Evolutionary conservation across 768 basidiomycete species (phyloP), one percentile per base, ranked within the genome.

Genomic region (Sarcodon sp.): DNA sequence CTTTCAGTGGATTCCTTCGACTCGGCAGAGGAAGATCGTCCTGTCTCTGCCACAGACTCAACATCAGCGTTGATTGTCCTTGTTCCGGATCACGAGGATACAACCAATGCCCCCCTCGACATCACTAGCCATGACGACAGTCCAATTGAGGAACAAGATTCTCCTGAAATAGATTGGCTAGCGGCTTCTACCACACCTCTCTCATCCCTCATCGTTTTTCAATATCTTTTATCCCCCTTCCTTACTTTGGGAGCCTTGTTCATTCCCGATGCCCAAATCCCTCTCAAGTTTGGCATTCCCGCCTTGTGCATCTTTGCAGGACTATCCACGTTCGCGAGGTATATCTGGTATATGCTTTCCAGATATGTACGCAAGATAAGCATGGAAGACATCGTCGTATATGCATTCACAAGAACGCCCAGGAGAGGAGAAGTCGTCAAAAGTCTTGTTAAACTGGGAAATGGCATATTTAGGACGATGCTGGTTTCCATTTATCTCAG

Each of bases 271-370:
- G 65, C 69, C 6, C 62, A 62, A 35, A 56, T 70, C 43, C 16
- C n/a, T 18, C 53, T 61, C n/a, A 68, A 79, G 3, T 63, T 81
- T 36, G 69, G 71, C 55, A 66, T 70, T 31, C 68, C 71, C 3
- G 62, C 67, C 1, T 60, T 85, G 2, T 43, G 78, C 33, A 54
- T 70, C 31, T 78, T 78, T 49, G 78, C 79, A n/a, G 53, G 70
- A 34, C 62, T 82, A 11, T 72, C 83, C 6, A 72, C 71, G 33
- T 75, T 83, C 52, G 69, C 77, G 35, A 67, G 81, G 45, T 82
- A 84, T 54, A 64, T 87, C 44, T 83, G 80, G 79, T 86, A 83
- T 64, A 74, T 86, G 69, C 72, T 87, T n/a, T 76, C 79, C 41
- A 71, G 80, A 33, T 84, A 87, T 60, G 67, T 83, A 41, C 75